Conservation (phyloP, 2,329 filamentous ascomycete species). For the Lachnellula willkommii region DNA sequence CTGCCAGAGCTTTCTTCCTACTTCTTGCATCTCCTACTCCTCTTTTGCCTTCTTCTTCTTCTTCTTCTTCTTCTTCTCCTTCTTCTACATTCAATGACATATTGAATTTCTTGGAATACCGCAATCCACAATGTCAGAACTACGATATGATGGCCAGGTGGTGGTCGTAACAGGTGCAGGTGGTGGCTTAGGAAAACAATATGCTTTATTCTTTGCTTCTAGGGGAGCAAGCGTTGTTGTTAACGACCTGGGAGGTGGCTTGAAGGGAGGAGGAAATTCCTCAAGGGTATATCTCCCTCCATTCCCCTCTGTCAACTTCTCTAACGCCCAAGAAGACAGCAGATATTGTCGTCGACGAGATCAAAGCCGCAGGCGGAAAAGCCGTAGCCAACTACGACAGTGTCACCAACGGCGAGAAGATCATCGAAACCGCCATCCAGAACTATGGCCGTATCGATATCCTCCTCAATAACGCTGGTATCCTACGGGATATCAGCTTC, state of each 20-base stretch:
- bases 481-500: constrained; percentile 87
- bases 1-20: background rate
- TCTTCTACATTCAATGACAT: background rate
- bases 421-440: constrained; percentile 84
- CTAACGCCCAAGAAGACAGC: constrained; percentile 53
- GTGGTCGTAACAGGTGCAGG: constrained; percentile 85
- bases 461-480: constrained; percentile 96
- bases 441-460: constrained; percentile 83
- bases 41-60: background rate
- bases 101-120: constrained; percentile 1
- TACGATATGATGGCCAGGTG: constrained; percentile 82
- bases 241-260: constrained; percentile 89
- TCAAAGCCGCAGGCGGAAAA: constrained; percentile 83
- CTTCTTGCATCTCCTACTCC: background rate
- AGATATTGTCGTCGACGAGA: constrained; percentile 77
- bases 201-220: constrained; percentile 81
- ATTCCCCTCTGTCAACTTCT: background rate
- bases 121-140: constrained; percentile 47
- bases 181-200: constrained; percentile 75
- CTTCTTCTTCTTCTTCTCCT: background rate
- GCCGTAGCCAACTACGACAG: constrained; percentile 96
- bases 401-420: constrained; percentile 88
- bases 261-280: constrained; percentile 86
- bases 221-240: constrained; percentile 93
- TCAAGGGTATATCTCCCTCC: constrained; percentile 59